Percentiles rank a stretch among this genome's conserved stretches.
Conservation (phyloP, 148 eudicot genomes). For the Mesembryanthemum crystallinum region DNA sequence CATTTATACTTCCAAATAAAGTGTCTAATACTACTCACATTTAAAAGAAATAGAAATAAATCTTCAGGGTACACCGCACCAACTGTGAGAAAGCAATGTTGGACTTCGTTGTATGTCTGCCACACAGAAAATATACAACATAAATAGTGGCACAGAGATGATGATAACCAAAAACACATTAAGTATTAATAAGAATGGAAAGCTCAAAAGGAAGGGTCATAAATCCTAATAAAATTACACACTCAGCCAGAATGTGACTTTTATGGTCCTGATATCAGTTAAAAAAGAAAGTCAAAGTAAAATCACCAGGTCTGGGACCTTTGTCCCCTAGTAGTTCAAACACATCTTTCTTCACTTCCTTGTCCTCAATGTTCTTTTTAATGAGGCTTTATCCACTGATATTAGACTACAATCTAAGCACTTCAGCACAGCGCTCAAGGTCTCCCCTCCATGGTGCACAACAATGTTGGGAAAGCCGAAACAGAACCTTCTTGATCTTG, state of each 20-base stretch:
- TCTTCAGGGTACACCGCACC: constrained; percentile 92
- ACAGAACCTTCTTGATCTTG: too few relatives aligned
- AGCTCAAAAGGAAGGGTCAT: background rate
- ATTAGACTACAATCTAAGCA: too few relatives aligned
- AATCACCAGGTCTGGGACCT: too few relatives aligned
- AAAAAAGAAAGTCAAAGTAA: background rate
- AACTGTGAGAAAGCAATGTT: constrained; percentile 85
- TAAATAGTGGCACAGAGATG: background rate
- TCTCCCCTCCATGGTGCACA: too few relatives aligned
- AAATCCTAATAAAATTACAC: background rate
- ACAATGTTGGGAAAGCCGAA: too few relatives aligned
- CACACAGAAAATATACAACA: constrained; percentile 15
- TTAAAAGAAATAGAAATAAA: constrained; percentile 73
- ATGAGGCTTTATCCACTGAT: too few relatives aligned
- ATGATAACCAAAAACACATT: background rate
- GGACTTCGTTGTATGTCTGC: constrained; percentile 97
- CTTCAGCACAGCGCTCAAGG: too few relatives aligned
- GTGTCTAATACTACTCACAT: constrained; percentile 53
- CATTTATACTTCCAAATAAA: background rate
- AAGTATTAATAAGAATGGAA: background rate
- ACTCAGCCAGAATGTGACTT: background rate
- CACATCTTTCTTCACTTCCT: too few relatives aligned
- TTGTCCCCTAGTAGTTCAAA: too few relatives aligned
- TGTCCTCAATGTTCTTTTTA: too few relatives aligned
- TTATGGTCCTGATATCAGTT: background rate